Percentiles rank a stretch among this genome's conserved stretches.
phyloP scores from a whole-genome alignment of 345 rosid species.

The Eucalyptus shirleyi region DNA sequence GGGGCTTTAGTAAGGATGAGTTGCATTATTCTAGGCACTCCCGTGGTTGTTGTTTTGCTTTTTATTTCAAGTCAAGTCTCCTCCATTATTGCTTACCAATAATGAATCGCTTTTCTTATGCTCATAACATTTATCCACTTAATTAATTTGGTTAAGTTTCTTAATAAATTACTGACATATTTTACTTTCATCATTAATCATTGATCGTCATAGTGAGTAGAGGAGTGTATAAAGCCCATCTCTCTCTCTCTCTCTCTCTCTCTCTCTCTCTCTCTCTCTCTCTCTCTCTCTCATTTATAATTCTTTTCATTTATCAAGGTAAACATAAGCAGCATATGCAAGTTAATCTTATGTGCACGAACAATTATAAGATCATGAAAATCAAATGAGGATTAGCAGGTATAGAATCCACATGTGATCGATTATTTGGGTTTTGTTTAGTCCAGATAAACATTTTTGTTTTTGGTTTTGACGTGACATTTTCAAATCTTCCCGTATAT shows the following conservation, averaged over 20 bases:
- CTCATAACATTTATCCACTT: too few relatives aligned
- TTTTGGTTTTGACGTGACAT: neutral
- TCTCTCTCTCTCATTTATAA: too few relatives aligned
- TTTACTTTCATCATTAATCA: too few relatives aligned
- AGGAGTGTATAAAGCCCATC: neutral
- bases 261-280: neutral
- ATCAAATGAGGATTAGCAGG: neutral
- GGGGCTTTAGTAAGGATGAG: too few relatives aligned
- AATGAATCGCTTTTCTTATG: too few relatives aligned
- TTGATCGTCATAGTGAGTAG: neutral
- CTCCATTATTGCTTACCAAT: neutral
- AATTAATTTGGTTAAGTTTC: too few relatives aligned
- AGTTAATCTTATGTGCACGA: neutral
- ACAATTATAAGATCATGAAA: neutral
- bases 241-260: neutral
- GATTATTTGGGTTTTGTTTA: neutral
- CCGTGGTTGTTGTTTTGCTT: too few relatives aligned
- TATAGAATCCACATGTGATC: neutral
- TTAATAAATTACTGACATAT: too few relatives aligned
- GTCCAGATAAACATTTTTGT: neutral
- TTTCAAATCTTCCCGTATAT: neutral
- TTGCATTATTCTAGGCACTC: too few relatives aligned
- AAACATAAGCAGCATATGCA: neutral
- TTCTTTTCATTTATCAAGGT: too few relatives aligned
- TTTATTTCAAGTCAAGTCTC: neutral